These are phyloP conservation scores for Trametes sp. DNA, from an alignment of 1,284 basidiomycete species.

Conservation along the genomic window DNA sequence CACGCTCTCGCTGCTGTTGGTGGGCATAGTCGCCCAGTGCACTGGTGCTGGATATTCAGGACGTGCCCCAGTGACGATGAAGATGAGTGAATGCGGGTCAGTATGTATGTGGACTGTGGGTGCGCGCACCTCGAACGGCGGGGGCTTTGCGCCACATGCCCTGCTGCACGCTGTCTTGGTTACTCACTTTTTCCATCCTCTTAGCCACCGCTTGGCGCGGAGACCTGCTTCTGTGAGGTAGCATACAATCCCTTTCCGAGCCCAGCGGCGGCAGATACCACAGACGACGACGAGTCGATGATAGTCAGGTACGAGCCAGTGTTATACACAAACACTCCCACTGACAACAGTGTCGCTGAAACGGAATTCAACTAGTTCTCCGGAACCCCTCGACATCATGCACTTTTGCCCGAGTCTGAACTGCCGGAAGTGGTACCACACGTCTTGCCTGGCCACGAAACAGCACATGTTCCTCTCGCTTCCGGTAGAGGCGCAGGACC, in stretches of 20 bases:
- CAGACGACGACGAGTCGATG: background rate
- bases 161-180: background rate
- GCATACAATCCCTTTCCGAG: constrained; percentile 34
- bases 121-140: background rate
- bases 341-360: too few relatives aligned
- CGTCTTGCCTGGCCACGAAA: constrained; percentile 24
- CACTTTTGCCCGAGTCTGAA: constrained; percentile 37
- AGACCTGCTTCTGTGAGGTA: constrained; percentile 25
- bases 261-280: too few relatives aligned
- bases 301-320: background rate
- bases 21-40: too few relatives aligned
- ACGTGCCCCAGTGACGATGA: too few relatives aligned
- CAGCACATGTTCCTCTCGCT: constrained; percentile 8
- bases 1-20: too few relatives aligned
- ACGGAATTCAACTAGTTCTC: background rate
- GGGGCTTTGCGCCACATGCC: background rate
- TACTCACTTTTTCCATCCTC: constrained; percentile 1
- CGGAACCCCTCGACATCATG: constrained; percentile 24
- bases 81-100: background rate
- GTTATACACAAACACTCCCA: background rate
- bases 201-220: constrained; percentile 22
- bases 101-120: background rate
- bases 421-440: constrained; percentile 39
- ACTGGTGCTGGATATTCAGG: too few relatives aligned
- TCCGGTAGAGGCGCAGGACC: constrained; percentile 3